phyloP scores from a whole-genome alignment of 352 stramenopile genomes.

The Globisporangium iwayamae region DNA sequence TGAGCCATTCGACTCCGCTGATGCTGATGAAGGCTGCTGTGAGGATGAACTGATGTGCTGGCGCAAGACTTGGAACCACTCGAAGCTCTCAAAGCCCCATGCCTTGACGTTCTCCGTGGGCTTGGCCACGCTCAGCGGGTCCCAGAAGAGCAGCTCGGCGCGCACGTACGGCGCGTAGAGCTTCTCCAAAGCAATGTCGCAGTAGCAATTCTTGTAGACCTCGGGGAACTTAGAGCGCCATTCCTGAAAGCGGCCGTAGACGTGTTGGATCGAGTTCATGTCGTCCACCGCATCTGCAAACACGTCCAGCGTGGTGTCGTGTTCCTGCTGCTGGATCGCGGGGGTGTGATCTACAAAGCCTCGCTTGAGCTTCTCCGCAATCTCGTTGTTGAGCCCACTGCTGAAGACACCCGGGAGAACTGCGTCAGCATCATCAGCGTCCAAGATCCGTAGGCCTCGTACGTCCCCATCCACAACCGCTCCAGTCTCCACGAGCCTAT shows the following conservation, averaged over 20 bases:
- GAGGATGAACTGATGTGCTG: constrained; percentile 23
- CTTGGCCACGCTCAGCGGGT: constrained; percentile 39
- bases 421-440: neutral
- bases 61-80: constrained; percentile 48
- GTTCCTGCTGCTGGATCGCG: neutral
- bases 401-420: neutral
- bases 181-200: constrained; percentile 53
- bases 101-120: neutral
- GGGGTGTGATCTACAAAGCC: constrained; percentile 23
- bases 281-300: constrained; percentile 73
- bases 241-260: constrained; percentile 61
- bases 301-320: constrained; percentile 18
- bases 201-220: constrained; percentile 66
- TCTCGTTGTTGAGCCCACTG: neutral
- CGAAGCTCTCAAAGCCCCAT: constrained; percentile 39
- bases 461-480: constrained; percentile 3
- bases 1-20: neutral
- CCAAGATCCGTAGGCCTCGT: constrained; percentile 7
- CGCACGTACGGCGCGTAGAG: constrained; percentile 62
- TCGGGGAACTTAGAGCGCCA: constrained; percentile 69
- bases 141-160: constrained; percentile 62
- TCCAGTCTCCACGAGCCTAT: neutral
- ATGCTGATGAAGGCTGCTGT: neutral
- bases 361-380: constrained; percentile 14
- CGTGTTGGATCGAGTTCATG: constrained; percentile 54